Evolutionary conservation across 148 eudicot species (phyloP).

Genomic region (Limonium bicolor): DNA sequence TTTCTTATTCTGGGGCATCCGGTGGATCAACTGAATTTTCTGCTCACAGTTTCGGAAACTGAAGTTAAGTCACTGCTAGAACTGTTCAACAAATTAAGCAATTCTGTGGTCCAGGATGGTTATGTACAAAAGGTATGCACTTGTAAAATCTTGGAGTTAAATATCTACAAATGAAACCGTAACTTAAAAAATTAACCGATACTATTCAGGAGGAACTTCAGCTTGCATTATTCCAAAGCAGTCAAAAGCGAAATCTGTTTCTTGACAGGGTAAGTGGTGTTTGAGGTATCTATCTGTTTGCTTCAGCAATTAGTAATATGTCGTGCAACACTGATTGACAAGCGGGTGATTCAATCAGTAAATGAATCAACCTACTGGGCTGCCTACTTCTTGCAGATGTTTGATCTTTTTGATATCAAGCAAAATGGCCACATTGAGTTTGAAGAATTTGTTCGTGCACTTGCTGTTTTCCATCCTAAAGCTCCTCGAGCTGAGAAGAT

Average conservation of each 20-base stretch:
- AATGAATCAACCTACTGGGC: neutral
- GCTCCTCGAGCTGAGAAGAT: constrained; percentile 17
- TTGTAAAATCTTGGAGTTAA: too few species aligned
- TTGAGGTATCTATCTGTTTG: neutral
- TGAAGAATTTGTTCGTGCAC: constrained; percentile 20
- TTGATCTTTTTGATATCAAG: constrained; percentile 20
- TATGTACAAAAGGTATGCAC: too few species aligned
- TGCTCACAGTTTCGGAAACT: too few species aligned
- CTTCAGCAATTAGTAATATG: neutral
- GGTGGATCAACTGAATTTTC: too few species aligned
- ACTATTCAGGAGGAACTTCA: constrained; percentile 27
- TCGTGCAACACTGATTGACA: too few species aligned
- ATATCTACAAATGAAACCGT: too few species aligned
- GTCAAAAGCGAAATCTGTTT: constrained; percentile 12
- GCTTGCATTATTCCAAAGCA: constrained; percentile 15
- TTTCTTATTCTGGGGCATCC: too few species aligned
- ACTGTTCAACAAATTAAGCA: too few species aligned
- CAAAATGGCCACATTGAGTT: constrained; percentile 20
- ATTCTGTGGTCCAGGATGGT: too few species aligned
- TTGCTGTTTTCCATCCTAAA: constrained; percentile 26
- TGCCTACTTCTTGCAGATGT: constrained; percentile 8
- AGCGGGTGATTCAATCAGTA: too few species aligned
- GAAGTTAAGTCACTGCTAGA: too few species aligned
- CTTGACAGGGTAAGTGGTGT: constrained; percentile 15
- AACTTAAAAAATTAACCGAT: too few species aligned